Evolutionary conservation across 495 filamentous ascomycete species (phyloP), one percentile per base, ranked within the genome.

Genomic region (Thermochaetoides thermophila): DNA sequence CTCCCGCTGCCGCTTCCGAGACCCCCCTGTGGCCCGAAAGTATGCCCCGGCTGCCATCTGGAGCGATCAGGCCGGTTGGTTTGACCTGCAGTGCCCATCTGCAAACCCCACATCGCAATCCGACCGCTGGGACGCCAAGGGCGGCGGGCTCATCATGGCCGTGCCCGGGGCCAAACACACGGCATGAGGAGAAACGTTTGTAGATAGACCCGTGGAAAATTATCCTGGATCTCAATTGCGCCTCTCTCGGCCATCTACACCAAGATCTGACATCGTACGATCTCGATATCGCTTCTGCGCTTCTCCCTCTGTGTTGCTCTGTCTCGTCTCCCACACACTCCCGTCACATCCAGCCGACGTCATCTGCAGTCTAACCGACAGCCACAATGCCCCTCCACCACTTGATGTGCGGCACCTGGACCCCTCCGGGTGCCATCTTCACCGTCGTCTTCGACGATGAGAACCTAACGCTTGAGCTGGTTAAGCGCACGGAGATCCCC

Each of bases 351-450:
- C 15, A 36, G 31, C 34, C 41, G 47, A 43, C 44, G 42, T 43
- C 44, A 50, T 40, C 37, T 26, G 10, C 29, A 37, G 18, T 33
- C 11, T 24, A 6, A 24, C 21, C 21, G 11, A 6, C 21, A 24
- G 6, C 21, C 21, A 24, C 11, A 16, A 71, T 62, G 56, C 79
- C 81, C 64, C 62, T 76, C 49, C 80, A 85, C 51, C 78, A 84
- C 61, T 62, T 85, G 52, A 84, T 85, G 78, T 66, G 81, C 43
- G 80, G 80, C 36, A 84, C 79, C 28, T 85, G 81, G 82, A 83
- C 78, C 44, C 76, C 74, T 17, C 81, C 81, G 46, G 82, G 81
- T 33, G 78, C 78, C 50, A 84, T 89, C 54, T 84, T 83, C 58
- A 86, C 81, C 3, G 71, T 89, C 17, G 67, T 71, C 31, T 89